Conservation (phyloP, 768 basidiomycete genomes). For the Kondoa subrosea region DNA sequence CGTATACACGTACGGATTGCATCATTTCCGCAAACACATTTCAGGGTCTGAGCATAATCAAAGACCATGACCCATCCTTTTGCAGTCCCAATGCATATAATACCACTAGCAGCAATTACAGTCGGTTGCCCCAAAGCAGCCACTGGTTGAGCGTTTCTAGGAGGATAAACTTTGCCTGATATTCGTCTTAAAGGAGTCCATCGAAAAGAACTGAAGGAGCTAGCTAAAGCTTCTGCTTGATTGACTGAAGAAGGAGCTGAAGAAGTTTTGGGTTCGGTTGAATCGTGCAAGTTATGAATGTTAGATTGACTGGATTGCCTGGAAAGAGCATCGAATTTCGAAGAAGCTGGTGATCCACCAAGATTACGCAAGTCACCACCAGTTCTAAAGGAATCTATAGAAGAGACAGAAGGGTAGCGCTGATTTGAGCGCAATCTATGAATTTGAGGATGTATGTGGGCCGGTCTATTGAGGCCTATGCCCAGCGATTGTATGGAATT, state of each 20-base stretch:
- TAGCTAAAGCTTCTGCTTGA: background rate
- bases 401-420: constrained; percentile 2
- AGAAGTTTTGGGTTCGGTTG: background rate
- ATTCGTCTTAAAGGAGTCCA: constrained; percentile 1
- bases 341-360: background rate
- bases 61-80: constrained; percentile 63
- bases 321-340: constrained; percentile 5
- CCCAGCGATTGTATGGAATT: background rate
- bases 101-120: constrained; percentile 63
- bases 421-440: background rate
- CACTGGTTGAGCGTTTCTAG: background rate
- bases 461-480: background rate
- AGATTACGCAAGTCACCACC: background rate
- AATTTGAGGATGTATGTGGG: background rate
- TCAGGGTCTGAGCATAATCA: constrained; percentile 74
- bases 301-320: background rate
- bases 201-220: background rate
- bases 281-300: background rate
- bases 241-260: background rate
- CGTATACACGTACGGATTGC: constrained; percentile 39
- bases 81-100: constrained; percentile 76
- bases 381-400: background rate
- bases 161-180: background rate
- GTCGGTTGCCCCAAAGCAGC: constrained; percentile 56
- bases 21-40: constrained; percentile 60